Conservation (phyloP, 1,284 basidiomycete species). For the Boletus sp. region DNA sequence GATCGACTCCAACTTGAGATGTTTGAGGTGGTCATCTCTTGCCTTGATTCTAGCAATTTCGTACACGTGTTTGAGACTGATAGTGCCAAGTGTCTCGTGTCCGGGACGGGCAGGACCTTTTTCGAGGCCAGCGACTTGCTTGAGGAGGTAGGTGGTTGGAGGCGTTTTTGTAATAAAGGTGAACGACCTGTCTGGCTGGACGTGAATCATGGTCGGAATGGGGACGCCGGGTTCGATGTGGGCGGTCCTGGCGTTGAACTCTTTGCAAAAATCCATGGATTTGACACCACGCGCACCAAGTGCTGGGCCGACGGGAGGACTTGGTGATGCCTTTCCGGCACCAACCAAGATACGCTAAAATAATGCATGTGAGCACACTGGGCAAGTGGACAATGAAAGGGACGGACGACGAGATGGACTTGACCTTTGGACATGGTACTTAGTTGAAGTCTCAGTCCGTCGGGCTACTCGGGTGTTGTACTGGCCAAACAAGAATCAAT, state of each 20-base stretch:
- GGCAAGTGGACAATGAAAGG: conserved; percentile 2
- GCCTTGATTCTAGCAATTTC: conserved; percentile 99
- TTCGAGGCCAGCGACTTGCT: conserved; percentile 88
- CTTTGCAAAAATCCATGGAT: conserved; percentile 99
- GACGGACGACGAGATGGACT: conserved; percentile 34
- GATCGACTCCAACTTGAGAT: conserved; percentile 80
- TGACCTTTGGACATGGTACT: conserved; percentile 34
- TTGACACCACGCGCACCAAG: conserved; percentile 98
- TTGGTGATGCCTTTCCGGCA: conserved; percentile 94
- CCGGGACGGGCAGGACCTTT: conserved; percentile 85
- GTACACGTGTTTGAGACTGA: conserved; percentile 96
- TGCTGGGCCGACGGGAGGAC: conserved; percentile 95
- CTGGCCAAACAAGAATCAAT: conserved; percentile 20
- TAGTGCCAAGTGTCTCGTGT: conserved; percentile 73
- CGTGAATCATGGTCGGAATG: conserved; percentile 86
- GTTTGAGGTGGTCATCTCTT: conserved; percentile 84
- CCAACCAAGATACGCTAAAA: conserved; percentile 78
- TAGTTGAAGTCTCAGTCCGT: background rate
- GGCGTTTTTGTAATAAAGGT: conserved; percentile 92
- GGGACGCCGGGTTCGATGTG: conserved; percentile 88
- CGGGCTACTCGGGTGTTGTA: background rate
- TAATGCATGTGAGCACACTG: conserved; percentile 8
- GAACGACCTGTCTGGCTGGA: conserved; percentile 95
- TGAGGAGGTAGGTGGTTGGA: conserved; percentile 89
- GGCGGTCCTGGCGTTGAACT: conserved; percentile 90